These are phyloP conservation scores for Tylopilus balloui DNA, from an alignment of 768 basidiomycete species.

Conservation along the genomic window DNA sequence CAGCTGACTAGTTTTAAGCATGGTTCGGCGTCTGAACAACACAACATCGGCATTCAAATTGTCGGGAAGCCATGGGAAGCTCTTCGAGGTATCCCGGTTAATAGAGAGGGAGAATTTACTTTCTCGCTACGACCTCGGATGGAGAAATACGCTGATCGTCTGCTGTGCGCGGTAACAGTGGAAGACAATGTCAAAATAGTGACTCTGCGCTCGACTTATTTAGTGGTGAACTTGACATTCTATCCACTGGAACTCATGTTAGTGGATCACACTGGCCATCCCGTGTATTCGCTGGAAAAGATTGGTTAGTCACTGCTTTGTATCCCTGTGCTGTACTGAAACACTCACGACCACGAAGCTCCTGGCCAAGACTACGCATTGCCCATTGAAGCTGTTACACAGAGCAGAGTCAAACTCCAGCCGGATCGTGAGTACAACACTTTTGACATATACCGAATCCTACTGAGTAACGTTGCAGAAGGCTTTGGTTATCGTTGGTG, in stretches of 20 bases:
- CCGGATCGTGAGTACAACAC: slow-evolving; percentile 72
- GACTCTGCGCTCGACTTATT: slow-evolving; percentile 88
- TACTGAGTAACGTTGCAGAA: slow-evolving; percentile 43
- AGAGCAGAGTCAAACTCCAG: slow-evolving; percentile 77
- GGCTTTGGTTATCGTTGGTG: slow-evolving; percentile 98
- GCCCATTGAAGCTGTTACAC: slow-evolving; percentile 85
- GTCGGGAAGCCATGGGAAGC: slow-evolving; percentile 87
- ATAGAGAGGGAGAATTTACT: slow-evolving; percentile 87
- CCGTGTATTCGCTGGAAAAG: slow-evolving; percentile 75
- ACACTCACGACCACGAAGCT: slow-evolving; percentile 65
- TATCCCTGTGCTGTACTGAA: neutral
- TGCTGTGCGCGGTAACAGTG: slow-evolving; percentile 86
- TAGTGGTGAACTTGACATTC: slow-evolving; percentile 84
- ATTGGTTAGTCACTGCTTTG: slow-evolving; percentile 48
- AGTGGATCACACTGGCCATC: slow-evolving; percentile 80
- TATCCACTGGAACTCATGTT: slow-evolving; percentile 91
- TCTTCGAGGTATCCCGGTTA: slow-evolving; percentile 82
- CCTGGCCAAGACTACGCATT: slow-evolving; percentile 87
- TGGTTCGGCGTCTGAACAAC: slow-evolving; percentile 57
- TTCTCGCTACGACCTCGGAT: slow-evolving; percentile 80
- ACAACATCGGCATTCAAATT: slow-evolving; percentile 82
- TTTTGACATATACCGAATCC: neutral
- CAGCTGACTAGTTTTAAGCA: slow-evolving; percentile 31
- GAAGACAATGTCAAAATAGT: slow-evolving; percentile 92
- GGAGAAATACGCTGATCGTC: slow-evolving; percentile 69